phyloP scores from a whole-genome alignment of 179 eudicot species.

The Silene noctiflora region DNA sequence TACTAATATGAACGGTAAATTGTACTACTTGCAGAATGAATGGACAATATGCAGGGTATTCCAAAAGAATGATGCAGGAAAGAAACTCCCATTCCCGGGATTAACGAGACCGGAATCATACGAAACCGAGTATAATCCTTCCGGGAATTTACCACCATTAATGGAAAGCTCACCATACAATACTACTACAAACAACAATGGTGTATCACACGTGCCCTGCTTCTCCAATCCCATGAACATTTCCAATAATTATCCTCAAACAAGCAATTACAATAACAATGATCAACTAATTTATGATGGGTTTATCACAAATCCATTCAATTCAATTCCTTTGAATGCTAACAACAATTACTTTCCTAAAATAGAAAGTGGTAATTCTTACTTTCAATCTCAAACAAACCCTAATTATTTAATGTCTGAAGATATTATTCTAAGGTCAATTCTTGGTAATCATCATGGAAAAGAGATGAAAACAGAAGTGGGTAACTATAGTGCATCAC shows the following conservation, averaged over 20 bases:
- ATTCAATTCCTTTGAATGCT: slow-evolving; percentile 12
- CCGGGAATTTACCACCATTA: slow-evolving; percentile 51
- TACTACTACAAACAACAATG: slow-evolving; percentile 16
- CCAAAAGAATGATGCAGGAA: slow-evolving; percentile 57
- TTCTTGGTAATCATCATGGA: slow-evolving; percentile 35
- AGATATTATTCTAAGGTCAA: slow-evolving; percentile 38
- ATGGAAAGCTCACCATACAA: slow-evolving; percentile 49
- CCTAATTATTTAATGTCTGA: slow-evolving; percentile 41
- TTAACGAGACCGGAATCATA: slow-evolving; percentile 33
- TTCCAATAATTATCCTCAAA: slow-evolving; percentile 22
- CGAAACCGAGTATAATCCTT: slow-evolving; percentile 31
- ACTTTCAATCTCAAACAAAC: slow-evolving; percentile 19
- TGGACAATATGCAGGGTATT: slow-evolving; percentile 92
- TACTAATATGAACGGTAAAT: slow-evolving; percentile 5
- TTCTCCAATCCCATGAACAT: slow-evolving; percentile 59
- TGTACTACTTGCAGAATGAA: slow-evolving; percentile 53
- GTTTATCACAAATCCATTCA: slow-evolving; percentile 24
- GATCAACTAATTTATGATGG: slow-evolving; percentile 15
- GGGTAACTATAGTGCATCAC: slow-evolving; percentile 43
- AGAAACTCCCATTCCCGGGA: slow-evolving; percentile 50
- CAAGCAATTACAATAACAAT: slow-evolving; percentile 23
- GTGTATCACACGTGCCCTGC: slow-evolving; percentile 70
- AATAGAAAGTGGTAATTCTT: slow-evolving; percentile 16
- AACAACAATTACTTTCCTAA: slow-evolving; percentile 14
- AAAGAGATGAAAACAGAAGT: slow-evolving; percentile 39